Evolutionary conservation across 2,329 filamentous ascomycete species (phyloP).

Genomic region (Metarhizium humberi): DNA sequence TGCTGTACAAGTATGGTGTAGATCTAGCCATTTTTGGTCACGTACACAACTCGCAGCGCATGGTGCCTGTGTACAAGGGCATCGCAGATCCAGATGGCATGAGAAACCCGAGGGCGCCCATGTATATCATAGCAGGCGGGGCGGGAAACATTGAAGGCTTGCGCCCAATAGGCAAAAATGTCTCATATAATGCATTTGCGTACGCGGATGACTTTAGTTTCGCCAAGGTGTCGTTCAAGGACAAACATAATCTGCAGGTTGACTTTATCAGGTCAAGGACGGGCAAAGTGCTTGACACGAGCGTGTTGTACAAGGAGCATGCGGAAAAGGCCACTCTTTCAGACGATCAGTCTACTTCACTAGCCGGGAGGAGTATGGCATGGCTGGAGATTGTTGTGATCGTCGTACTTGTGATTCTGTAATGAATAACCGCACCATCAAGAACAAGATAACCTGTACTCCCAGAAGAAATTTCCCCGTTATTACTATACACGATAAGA

Average conservation of each 20-base stretch:
- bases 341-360: too few species aligned
- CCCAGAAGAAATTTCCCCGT: too few species aligned
- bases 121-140: constrained; percentile 39
- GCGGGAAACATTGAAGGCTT: constrained; percentile 48
- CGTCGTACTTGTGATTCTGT: too few species aligned
- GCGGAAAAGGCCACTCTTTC: constrained; percentile 24
- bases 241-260: constrained; percentile 35
- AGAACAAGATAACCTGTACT: too few species aligned
- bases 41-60: constrained; percentile 48
- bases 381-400: too few species aligned
- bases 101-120: constrained; percentile 21
- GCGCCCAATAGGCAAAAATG: constrained; percentile 29
- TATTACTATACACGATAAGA: too few species aligned
- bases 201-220: constrained; percentile 45
- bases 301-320: constrained; percentile 39
- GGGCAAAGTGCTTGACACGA: constrained; percentile 37
- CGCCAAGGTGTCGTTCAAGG: constrained; percentile 35
- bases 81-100: constrained; percentile 26
- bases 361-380: too few species aligned
- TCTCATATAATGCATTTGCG: constrained; percentile 35
- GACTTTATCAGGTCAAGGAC: constrained; percentile 40
- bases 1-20: constrained; percentile 47
- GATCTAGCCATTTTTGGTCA: constrained; percentile 49
- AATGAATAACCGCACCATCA: too few species aligned
- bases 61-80: constrained; percentile 29